Conservation (phyloP, 768 basidiomycete species). For the Mycena vitilis region DNA sequence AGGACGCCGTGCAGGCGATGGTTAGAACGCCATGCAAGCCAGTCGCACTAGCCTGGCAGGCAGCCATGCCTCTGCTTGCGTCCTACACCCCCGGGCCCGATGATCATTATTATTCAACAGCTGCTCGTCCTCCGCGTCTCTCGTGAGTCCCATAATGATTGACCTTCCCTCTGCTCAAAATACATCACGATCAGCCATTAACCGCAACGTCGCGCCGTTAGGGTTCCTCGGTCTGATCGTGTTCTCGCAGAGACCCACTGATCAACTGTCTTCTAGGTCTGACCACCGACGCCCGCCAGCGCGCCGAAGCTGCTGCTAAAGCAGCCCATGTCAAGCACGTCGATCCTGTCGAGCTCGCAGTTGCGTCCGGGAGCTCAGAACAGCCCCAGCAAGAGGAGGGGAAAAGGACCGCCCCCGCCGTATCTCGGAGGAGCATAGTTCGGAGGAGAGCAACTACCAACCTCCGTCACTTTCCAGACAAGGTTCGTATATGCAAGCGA, state of each 20-base stretch:
- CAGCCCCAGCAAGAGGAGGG: no score
- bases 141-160: neutral
- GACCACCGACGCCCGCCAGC: neutral
- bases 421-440: neutral
- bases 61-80: neutral
- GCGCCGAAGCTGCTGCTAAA: neutral
- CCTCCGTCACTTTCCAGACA: neutral
- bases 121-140: slow-evolving; percentile 9
- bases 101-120: neutral
- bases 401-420: neutral
- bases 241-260: neutral
- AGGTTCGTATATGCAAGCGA: neutral
- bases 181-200: neutral
- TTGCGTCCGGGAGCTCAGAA: neutral
- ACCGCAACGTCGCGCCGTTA: neutral
- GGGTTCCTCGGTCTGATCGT: slow-evolving; percentile 9
- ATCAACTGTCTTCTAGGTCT: neutral
- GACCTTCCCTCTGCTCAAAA: neutral
- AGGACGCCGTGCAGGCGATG: slow-evolving; percentile 18
- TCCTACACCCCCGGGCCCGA: neutral
- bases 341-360: no score
- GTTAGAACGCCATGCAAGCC: neutral
- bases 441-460: neutral
- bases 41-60: slow-evolving; percentile 14
- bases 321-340: neutral